phyloP scores from a whole-genome alignment of 805 yeast genomes.

The Wickerhamiella sorbophila region DNA sequence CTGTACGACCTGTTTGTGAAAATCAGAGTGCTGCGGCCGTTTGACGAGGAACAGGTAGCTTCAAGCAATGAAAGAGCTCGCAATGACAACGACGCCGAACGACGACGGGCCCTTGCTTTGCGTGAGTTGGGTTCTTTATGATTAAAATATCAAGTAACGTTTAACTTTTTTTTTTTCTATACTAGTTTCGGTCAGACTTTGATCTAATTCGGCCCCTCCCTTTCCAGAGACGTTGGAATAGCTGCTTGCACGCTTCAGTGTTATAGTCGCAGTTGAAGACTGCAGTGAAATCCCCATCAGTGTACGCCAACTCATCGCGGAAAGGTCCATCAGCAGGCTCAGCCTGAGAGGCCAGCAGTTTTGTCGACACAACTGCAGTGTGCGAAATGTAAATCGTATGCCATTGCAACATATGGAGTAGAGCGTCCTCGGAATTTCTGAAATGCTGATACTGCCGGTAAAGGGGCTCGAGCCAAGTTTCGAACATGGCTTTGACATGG shows the following conservation, averaged over 20 bases:
- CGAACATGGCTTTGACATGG: conserved; percentile 55
- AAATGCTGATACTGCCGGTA: conserved; percentile 50
- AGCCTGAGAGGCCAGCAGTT: conserved; percentile 32
- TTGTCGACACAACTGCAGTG: conserved; percentile 56
- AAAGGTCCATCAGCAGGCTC: conserved; percentile 13
- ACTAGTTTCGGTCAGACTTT: not conserved
- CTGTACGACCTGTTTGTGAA: not conserved
- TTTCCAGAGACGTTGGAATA: conserved; percentile 20
- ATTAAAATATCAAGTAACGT: too few relatives aligned
- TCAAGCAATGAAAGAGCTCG: conserved; percentile 2
- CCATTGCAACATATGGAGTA: conserved; percentile 89
- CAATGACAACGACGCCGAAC: not conserved
- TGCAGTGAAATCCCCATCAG: conserved; percentile 24
- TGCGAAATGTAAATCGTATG: conserved; percentile 69
- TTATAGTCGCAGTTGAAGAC: conserved; percentile 24
- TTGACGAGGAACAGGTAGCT: conserved; percentile 1
- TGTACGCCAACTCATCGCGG: conserved; percentile 18
- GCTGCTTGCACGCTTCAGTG: conserved; percentile 18
- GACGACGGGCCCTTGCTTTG: conserved; percentile 3
- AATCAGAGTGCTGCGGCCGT: not conserved
- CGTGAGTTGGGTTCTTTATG: not conserved
- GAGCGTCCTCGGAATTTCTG: conserved; percentile 39
- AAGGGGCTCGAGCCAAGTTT: conserved; percentile 63
- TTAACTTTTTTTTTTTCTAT: too few relatives aligned
- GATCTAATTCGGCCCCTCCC: conserved; percentile 16